Base-by-base conservation (phyloP, 768 basidiomycete species). In the Russula abietina region DNA sequence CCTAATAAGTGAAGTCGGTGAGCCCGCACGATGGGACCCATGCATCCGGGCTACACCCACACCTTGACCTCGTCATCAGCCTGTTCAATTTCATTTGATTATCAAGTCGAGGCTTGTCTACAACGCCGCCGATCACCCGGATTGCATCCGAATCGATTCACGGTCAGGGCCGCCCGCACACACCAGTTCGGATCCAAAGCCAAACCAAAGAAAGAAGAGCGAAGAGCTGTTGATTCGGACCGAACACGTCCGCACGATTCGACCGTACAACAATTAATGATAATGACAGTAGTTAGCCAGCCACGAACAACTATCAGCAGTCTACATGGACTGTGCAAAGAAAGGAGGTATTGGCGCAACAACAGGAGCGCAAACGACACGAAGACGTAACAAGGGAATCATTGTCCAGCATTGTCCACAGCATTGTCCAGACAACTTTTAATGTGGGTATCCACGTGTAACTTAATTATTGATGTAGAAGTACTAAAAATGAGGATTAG, bases 51-150 rank as follows among this genome's bases (percentile, higher is more conserved):
- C n/a, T n/a, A n/a, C n/a, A n/a, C n/a, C n/a, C n/a, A n/a, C n/a
- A n/a, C n/a, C n/a, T n/a, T n/a, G n/a, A n/a, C n/a, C n/a, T n/a
- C n/a, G n/a, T 43, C 43, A 1, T 1, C 45, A 3, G 22, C n/a
- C 6, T n/a, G 11, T 11, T 26, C 16, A 12, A 46, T 46, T 46
- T 38, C 36, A 36, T 38, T 54, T 54, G 36, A 38, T 32, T 38
- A 19, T 53, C 52, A 53, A 38, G 14, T 17, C 36, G 7, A 26
- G 24, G 22, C 52, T 38, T 38, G 12, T 26, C 14, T 11, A 19
- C n/a, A 55, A 30, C 28, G 16, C 39, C 54, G 38, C 54, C 54
- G 26, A 55, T 55, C 54, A 41, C 38, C 39, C 54, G 54, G 54
- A 17, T 19, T 28, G 24, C 16, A 39, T 38, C 28, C 28, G 17